Conservation (phyloP, 805 yeast genomes). For the Yamadazyma kitorensis region DNA sequence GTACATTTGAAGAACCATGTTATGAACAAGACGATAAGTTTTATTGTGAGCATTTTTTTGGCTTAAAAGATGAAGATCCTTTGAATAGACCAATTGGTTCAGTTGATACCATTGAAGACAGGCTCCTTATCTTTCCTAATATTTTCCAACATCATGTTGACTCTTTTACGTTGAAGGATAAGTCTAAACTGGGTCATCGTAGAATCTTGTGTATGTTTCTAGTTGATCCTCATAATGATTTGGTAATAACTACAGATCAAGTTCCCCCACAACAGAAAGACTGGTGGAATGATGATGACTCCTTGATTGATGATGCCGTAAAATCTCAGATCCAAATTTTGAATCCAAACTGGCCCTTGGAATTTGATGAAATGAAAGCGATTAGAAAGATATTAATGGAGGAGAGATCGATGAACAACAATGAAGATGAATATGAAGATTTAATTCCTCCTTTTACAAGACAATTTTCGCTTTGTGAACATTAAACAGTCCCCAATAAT, state of each 20-base stretch:
- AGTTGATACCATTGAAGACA: conserved; percentile 21
- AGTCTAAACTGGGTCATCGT: conserved; percentile 32
- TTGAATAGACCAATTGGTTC: conserved; percentile 22
- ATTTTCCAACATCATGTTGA: conserved; percentile 36
- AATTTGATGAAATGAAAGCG: conserved; percentile 18
- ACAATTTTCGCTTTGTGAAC: conserved; percentile 33
- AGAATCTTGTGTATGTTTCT: conserved; percentile 38
- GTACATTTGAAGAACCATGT: conserved; percentile 26
- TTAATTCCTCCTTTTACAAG: conserved; percentile 19
- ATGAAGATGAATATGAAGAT: conserved; percentile 12
- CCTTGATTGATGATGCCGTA: background rate
- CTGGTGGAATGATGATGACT: conserved; percentile 25
- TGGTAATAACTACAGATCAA: conserved; percentile 22
- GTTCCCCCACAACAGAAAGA: conserved; percentile 38
- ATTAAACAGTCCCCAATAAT: no score
- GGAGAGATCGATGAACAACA: conserved; percentile 22
- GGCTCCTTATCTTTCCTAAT: conserved; percentile 37
- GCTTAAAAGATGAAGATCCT: conserved; percentile 25
- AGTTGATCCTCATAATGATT: conserved; percentile 30
- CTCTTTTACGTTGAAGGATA: conserved; percentile 33
- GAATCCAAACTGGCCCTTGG: background rate
- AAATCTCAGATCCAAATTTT: background rate
- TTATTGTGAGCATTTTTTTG: conserved; percentile 23
- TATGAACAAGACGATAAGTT: conserved; percentile 32
- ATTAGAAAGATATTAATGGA: conserved; percentile 26